Evolutionary conservation across 345 rosid genomes (phyloP).

Genomic region (Balakata baccata): DNA sequence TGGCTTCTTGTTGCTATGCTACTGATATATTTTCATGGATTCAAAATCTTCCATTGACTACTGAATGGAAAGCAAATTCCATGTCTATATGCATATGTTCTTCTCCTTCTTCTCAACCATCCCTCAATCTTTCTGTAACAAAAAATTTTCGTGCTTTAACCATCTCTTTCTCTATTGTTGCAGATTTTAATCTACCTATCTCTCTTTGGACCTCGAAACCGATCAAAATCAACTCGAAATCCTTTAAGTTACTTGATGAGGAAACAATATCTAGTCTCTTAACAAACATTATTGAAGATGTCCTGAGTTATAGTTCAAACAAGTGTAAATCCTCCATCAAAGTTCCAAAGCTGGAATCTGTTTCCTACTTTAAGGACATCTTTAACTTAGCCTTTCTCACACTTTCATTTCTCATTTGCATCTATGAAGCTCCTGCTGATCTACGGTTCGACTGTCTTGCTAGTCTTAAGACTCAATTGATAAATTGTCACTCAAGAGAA

Average conservation of each 20-base stretch:
- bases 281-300: constrained; percentile 52
- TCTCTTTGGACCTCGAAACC: constrained; percentile 72
- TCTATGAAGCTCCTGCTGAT: constrained; percentile 73
- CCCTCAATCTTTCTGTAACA: constrained; percentile 47
- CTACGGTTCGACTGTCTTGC: constrained; percentile 54
- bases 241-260: constrained; percentile 37
- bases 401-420: constrained; percentile 55
- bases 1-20: constrained; percentile 58
- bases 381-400: constrained; percentile 69
- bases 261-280: constrained; percentile 40
- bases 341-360: constrained; percentile 40
- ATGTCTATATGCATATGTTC: constrained; percentile 57
- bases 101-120: constrained; percentile 48
- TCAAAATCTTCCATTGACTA: constrained; percentile 51
- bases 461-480: constrained; percentile 50
- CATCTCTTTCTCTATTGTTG: constrained; percentile 50
- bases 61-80: constrained; percentile 55
- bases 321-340: constrained; percentile 31
- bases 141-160: constrained; percentile 34
- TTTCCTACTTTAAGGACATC: constrained; percentile 42
- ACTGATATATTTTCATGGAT: constrained; percentile 63
- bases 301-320: constrained; percentile 51
- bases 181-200: constrained; percentile 41
- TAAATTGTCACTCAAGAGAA: constrained; percentile 37
- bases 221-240: constrained; percentile 35